Evolutionary conservation across 1,284 basidiomycete species (phyloP), one percentile per base, ranked within the genome.

Genomic region (Malassezia slooffiae): DNA sequence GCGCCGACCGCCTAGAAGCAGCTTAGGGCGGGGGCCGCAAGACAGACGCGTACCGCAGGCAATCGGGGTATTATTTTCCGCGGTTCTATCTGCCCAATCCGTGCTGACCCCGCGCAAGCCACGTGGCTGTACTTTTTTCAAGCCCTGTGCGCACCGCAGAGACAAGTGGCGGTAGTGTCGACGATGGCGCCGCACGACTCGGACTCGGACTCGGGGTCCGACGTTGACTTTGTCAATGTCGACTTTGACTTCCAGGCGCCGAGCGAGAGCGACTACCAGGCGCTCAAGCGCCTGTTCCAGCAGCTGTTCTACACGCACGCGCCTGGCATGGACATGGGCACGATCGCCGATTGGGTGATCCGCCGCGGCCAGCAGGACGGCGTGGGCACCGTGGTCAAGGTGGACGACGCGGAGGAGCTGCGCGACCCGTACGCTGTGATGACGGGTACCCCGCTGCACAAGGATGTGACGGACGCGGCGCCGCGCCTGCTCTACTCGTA

Each of bases 281-380:
- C 65, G 7, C 40, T 67, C 19, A 62, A 60, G 41, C 52, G 65
- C 2, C 61, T 66, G 19, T 43, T 60, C 43, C 59, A 63, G 37
- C 65, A 67, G 50, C 59, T 66, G 19, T 66, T 60, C 46, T 62
- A 63, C 41, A 66, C 65, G n/a, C 60, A 66, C 50, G 52, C 62
- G 17, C 52, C 54, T 30, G 52, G 58, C 22, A 37, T 67, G 22
- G 51, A 66, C 32, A 43, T 67, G 5, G 45, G 47, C 7, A 34
- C 45, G 1, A 32, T 65, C 27, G 57, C 60, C 5, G 57, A 63
- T 24, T 41, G 53, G 21, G 32, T 60, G 3, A 50, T 63, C 34
- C 40, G 53, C 30, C 46, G 47, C 1, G 57, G 53, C 6, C 47
- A 48, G 4, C 30, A 31, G 3, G 33, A 50, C 26, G 57, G 59